phyloP scores from a whole-genome alignment of 2,329 filamentous ascomycete species.

The Epichloe elymi region DNA sequence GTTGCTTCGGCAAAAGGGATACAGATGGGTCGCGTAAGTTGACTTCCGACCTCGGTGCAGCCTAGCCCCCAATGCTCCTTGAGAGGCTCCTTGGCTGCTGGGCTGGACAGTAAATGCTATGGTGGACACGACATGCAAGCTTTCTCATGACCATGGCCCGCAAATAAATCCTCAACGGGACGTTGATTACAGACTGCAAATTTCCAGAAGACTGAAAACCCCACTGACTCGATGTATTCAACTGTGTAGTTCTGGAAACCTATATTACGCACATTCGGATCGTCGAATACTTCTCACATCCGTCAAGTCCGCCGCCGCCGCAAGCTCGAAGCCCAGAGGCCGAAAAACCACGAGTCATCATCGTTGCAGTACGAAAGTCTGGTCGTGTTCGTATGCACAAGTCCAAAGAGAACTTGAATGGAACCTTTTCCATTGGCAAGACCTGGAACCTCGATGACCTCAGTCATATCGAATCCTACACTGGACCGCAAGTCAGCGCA shows the following conservation, averaged over 20 bases:
- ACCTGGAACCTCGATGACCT: conserved; percentile 96
- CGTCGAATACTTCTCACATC: conserved; percentile 71
- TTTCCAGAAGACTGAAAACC: background rate
- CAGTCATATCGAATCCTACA: conserved; percentile 69
- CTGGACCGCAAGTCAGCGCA: conserved; percentile 42
- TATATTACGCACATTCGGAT: conserved; percentile 97
- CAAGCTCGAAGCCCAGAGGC: conserved; percentile 53
- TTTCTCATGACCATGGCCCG: background rate
- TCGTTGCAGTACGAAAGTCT: conserved; percentile 84
- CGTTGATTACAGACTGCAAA: background rate
- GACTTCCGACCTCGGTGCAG: background rate
- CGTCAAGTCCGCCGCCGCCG: conserved; percentile 73
- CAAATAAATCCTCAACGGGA: background rate
- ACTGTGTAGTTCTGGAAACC: conserved; percentile 48
- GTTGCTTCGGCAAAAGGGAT: conserved; percentile 88
- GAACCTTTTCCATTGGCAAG: conserved; percentile 93
- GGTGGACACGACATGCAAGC: background rate
- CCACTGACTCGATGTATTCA: conserved; percentile 6
- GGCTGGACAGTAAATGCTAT: background rate
- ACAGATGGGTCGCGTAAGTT: conserved; percentile 69
- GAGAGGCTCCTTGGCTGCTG: background rate
- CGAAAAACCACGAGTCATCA: conserved; percentile 83
- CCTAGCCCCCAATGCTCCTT: background rate
- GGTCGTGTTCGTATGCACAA: conserved; percentile 93
- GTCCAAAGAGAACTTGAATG: conserved; percentile 87